Evolutionary conservation across 805 yeast genomes (phyloP).

Genomic region (Yarrowia phangngaensis): DNA sequence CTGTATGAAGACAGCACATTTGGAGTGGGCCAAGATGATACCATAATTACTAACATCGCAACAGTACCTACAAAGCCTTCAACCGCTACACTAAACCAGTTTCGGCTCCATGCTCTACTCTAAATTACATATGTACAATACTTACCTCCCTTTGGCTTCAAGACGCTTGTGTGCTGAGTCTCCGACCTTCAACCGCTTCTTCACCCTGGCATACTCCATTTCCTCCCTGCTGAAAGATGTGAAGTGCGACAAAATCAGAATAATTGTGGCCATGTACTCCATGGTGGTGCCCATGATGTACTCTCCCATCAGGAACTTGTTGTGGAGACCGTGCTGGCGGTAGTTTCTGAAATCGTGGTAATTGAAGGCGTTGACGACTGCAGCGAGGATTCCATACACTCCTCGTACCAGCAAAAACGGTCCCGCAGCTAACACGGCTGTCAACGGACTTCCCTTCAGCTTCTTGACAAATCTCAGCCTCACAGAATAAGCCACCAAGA

Average conservation of each 20-base stretch:
- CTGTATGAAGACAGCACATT: too few relatives aligned
- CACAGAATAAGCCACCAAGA: constrained; percentile 4
- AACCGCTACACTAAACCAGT: too few relatives aligned
- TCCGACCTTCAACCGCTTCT: too few relatives aligned
- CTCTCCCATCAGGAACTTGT: constrained; percentile 2
- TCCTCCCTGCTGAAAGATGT: not conserved
- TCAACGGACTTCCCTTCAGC: constrained; percentile 3
- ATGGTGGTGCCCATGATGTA: constrained; percentile 19
- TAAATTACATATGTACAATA: too few relatives aligned
- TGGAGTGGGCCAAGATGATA: too few relatives aligned
- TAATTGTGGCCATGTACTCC: constrained; percentile 12
- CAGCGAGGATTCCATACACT: constrained; percentile 17
- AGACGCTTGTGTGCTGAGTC: too few relatives aligned
- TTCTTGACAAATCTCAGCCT: not conserved
- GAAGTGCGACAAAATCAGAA: constrained; percentile 7
- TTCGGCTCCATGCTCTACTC: too few relatives aligned
- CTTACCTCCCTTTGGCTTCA: too few relatives aligned
- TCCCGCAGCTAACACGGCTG: constrained; percentile 2
- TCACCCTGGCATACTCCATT: not conserved
- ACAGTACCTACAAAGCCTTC: too few relatives aligned
- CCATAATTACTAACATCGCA: too few relatives aligned
- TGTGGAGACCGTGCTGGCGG: not conserved
- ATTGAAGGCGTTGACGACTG: constrained; percentile 2
- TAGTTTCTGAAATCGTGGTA: constrained; percentile 11
- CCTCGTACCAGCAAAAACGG: constrained; percentile 7